Evolutionary conservation across 495 filamentous ascomycete genomes (phyloP), one percentile per base, ranked within the genome.

Genomic region (Daldinia grandis): DNA sequence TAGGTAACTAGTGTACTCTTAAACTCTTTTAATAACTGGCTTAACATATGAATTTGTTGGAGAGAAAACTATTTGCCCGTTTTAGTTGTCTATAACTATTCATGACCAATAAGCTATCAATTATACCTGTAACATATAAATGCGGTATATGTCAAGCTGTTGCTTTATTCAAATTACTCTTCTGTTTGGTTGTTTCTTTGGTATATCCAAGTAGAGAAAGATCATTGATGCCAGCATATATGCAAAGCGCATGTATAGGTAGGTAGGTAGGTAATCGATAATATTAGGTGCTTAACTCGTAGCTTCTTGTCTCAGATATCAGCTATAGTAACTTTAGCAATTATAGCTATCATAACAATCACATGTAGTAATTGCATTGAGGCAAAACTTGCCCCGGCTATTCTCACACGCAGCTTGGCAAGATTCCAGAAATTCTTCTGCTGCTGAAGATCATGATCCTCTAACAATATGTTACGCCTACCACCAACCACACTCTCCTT

Each of bases 401-500:
- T 51, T 49, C 31, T 27, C 40, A 51, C 19, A 40, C n/a, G 19
- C n/a, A 24, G 58, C n/a, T 30, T 53, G 25, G n/a, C 21, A 40
- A 27, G 15, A 30, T 31, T 49, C 25, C 27, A n/a, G 4, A 5
- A 3, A 9, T 42, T 40, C 55, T 27, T 8, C 4, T 19, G n/a
- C 12, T 9, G 50, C 35, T 5, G 30, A n/a, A 19, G n/a, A 21
- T 5, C 42, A 44, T 10, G 31, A 24, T 28, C 15, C 12, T 62
- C 72, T 56, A 67, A 49, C 74, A 71, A 55, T 59, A 90, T 90
- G 89, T 78, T 91, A 53, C 84, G 88, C 65, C 76, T 84, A 25
- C 75, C 77, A 38, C 83, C 85, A 10, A 88, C 87, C 0, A 76
- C 81, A 35, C 84, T 91, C 70, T 76, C 78, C 7, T 73, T 90